These are phyloP conservation scores for Fraxinus platypoda DNA, from an alignment of 305 asterid species.

Conservation along the genomic window DNA sequence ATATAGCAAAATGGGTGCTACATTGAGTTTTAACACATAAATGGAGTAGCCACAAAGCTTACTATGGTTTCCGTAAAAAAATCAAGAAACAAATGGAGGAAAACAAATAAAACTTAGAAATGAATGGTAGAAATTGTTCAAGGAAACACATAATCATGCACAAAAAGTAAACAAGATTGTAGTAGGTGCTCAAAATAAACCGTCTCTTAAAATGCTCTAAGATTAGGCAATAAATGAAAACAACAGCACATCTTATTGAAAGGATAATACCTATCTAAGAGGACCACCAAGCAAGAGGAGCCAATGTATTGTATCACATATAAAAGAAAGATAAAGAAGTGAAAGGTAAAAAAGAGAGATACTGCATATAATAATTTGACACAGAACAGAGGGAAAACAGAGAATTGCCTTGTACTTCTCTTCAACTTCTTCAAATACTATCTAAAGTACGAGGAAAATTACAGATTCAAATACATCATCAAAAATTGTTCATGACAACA, in stretches of 20 bases:
- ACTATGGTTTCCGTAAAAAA: not conserved
- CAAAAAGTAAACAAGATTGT: not conserved
- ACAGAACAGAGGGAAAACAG: not conserved
- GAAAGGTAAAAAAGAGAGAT: not conserved
- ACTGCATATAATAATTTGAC: not conserved
- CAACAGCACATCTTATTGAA: not conserved
- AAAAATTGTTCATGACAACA: not conserved
- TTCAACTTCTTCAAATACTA: not conserved
- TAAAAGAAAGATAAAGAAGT: not conserved
- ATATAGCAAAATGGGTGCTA: not conserved
- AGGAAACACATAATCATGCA: not conserved
- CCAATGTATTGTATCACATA: not conserved
- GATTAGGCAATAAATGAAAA: not conserved
- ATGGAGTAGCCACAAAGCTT: not conserved
- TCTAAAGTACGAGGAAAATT: not conserved
- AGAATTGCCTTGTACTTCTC: not conserved
- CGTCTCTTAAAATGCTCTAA: not conserved
- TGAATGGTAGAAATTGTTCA: not conserved
- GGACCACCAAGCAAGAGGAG: not conserved
- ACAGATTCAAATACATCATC: not conserved
- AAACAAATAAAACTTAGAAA: not conserved
- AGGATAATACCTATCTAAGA: not conserved
- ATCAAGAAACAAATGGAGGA: not conserved
- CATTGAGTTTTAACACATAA: not conserved
- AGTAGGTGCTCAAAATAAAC: not conserved